Conservation (phyloP, 2,329 filamentous ascomycete species). For the Xylaria sp. region DNA sequence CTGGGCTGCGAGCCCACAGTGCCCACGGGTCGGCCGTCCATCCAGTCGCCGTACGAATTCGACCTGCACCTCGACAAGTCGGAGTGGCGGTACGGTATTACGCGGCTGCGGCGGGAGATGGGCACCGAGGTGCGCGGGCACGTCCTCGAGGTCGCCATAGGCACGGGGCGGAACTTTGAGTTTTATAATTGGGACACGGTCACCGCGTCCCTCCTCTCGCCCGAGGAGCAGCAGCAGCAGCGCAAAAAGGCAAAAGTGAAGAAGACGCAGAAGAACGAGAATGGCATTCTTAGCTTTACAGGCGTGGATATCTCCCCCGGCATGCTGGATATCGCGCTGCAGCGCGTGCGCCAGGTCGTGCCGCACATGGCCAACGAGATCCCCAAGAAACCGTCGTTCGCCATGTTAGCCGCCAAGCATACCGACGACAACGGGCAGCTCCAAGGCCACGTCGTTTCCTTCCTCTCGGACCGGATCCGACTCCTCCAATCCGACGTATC, state of each 20-base stretch:
- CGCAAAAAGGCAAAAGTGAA: constrained; percentile 28
- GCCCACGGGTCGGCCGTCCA: constrained; percentile 56
- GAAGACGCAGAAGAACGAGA: neutral
- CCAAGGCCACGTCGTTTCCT: constrained; percentile 37
- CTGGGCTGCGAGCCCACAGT: constrained; percentile 44
- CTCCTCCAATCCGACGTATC: constrained; percentile 57
- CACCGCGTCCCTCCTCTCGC: constrained; percentile 26
- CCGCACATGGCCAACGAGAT: constrained; percentile 49
- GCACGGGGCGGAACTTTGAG: constrained; percentile 65
- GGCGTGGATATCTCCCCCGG: constrained; percentile 66
- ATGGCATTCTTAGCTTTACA: constrained; percentile 60
- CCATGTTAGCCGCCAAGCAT: constrained; percentile 31
- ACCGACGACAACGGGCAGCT: constrained; percentile 3
- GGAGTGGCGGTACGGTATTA: constrained; percentile 64
- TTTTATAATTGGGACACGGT: constrained; percentile 61
- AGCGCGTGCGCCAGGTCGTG: constrained; percentile 53
- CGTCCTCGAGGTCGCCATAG: constrained; percentile 68
- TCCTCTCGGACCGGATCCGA: constrained; percentile 51
- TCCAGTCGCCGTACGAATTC: constrained; percentile 59
- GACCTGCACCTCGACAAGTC: constrained; percentile 63
- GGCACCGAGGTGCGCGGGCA: constrained; percentile 57
- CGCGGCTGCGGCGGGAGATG: constrained; percentile 55
- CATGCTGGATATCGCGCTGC: constrained; percentile 64
- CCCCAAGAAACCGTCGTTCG: constrained; percentile 42
- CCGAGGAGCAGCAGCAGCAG: constrained; percentile 25